phyloP scores from a whole-genome alignment of 441 rosid species.

The Mallotus repandus region DNA sequence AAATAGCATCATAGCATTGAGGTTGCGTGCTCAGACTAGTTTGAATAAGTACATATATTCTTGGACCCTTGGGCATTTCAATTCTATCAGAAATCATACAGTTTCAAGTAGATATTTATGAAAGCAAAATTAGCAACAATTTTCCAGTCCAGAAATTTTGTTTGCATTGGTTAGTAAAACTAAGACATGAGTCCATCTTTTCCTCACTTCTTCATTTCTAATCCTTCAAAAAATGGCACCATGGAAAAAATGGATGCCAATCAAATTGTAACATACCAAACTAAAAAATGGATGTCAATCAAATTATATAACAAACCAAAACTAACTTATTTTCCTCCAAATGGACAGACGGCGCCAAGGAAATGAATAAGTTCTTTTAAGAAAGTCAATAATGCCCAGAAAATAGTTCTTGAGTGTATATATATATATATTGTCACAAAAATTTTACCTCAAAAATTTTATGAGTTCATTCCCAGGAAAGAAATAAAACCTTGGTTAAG shows the following conservation, averaged over 20 bases:
- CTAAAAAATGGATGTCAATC: background rate
- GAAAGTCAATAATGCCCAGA: background rate
- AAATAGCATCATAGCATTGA: constrained; percentile 9
- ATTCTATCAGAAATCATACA: too few species aligned
- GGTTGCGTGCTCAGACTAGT: background rate
- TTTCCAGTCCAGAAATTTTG: background rate
- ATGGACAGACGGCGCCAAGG: background rate
- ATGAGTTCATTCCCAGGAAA: too few species aligned
- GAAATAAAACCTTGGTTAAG: background rate
- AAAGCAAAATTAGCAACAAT: background rate
- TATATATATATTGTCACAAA: too few species aligned
- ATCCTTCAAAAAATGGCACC: too few species aligned
- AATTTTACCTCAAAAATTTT: too few species aligned
- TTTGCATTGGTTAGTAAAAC: background rate
- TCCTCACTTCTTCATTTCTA: too few species aligned
- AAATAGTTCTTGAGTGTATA: too few species aligned
- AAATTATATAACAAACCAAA: background rate
- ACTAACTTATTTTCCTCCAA: background rate
- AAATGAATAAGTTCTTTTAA: background rate
- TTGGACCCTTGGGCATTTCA: background rate
- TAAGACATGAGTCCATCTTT: background rate
- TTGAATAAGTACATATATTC: background rate
- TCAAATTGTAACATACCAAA: too few species aligned
- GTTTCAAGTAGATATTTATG: background rate
- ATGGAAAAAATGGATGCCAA: too few species aligned